Base-by-base conservation (phyloP, 2,329 filamentous ascomycete genomes). In the Arthroderma uncinatum region DNA sequence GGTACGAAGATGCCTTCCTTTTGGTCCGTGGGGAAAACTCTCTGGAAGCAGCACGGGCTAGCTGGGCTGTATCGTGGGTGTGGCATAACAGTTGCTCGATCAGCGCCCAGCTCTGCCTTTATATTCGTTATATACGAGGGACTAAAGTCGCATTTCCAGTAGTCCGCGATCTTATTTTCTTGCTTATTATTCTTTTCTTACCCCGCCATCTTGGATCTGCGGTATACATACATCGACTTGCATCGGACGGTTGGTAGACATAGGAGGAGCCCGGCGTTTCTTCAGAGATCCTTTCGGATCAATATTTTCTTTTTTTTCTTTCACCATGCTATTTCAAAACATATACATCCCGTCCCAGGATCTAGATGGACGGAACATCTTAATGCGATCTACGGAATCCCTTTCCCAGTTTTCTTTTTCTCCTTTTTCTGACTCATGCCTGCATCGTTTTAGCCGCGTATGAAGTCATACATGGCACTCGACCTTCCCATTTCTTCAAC, bases 71-170 rank as follows among this genome's bases (percentile, higher is more conserved):
- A 98, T 70, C 83, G 92, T 55, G 93, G 93, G 2, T 98, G 93
- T 66, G 93, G 93, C 33, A 93, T 98, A 63, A 98, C 93, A 0
- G 89, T 93, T 48, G 78, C 84, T 33, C 82, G 93, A 60, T 87
- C 90, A 36, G 91, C 90, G 33, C 93, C 93, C 2, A 96, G 91
- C 71, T 96, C 91, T n/a, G 93, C 93, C 6, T 90, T 97, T 67
- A 98, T 98, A 60, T 98, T 98, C 67, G 91, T 93, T 60, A 84
- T 97, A 60, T 97, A 91, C 69, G 93, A 97, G 73, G 86, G 84
- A 12, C 72, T 98, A 70, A 50, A 50, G 47, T 5, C 23, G n/a
- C n/a, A 50, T 30, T 50, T 50, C 14, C 47, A 33, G n/a, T 50
- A 50, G 28, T 12, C 90, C 90, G 74, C 79, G 78, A 61, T 76